Evolutionary conservation across 192 early-diverging fungal species (phyloP).

Genomic region (Umbelopsis isabellina): DNA sequence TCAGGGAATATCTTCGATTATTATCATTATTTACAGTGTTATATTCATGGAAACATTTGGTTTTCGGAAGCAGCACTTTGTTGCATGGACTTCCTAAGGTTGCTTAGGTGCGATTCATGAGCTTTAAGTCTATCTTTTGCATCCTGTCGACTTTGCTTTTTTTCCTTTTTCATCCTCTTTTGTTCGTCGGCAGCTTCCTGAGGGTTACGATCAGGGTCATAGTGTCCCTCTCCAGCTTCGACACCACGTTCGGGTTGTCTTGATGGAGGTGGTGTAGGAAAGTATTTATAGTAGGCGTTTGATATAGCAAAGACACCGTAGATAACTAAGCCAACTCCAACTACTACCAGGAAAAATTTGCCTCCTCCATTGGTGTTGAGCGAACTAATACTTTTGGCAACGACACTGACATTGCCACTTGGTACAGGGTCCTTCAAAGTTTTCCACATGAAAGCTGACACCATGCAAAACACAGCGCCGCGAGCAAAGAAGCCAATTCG

Average conservation of each 20-base stretch:
- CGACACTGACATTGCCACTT: constrained; percentile 31
- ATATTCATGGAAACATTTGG: no score
- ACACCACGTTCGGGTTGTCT: background rate
- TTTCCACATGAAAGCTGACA: constrained; percentile 42
- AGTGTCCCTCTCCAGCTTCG: background rate
- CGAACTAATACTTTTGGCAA: constrained; percentile 35
- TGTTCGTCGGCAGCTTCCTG: constrained; percentile 1
- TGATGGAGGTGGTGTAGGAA: constrained; percentile 40
- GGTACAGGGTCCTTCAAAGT: constrained; percentile 26
- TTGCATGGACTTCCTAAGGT: no score
- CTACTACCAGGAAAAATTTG: constrained; percentile 31
- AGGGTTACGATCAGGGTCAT: background rate
- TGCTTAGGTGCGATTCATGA: background rate
- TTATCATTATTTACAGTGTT: no score
- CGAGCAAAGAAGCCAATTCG: constrained; percentile 49
- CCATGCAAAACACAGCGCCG: constrained; percentile 47
- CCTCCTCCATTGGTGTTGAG: constrained; percentile 32
- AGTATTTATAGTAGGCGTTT: constrained; percentile 43
- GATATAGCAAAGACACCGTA: constrained; percentile 40
- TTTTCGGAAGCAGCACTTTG: no score
- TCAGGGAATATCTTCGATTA: no score
- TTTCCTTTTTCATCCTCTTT: background rate
- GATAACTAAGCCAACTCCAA: constrained; percentile 37
- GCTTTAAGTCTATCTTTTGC: background rate
- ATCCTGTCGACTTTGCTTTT: background rate